These are phyloP conservation scores for Thuidium tamariscinum DNA, from an alignment of 225 moss, liverwort and hornwort species.

Conservation along the genomic window DNA sequence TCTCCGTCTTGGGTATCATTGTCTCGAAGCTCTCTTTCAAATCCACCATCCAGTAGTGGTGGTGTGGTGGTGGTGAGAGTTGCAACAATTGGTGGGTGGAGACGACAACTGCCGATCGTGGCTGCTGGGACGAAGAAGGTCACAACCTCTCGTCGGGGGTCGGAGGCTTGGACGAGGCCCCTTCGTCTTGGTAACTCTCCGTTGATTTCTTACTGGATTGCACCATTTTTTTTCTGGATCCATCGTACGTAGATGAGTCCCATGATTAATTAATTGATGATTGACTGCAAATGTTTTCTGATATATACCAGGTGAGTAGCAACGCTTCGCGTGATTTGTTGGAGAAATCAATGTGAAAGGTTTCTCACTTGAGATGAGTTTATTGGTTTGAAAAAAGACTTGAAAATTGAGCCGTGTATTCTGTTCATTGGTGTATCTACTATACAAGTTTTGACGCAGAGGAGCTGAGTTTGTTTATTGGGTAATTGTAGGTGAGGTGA, in stretches of 20 bases:
- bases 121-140: not conserved
- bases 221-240: not conserved
- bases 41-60: not conserved
- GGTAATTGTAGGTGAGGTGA: slow-evolving; percentile 1
- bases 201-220: not conserved
- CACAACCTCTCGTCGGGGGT: not conserved
- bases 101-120: not conserved
- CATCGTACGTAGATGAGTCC: not conserved
- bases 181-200: not conserved
- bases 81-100: not conserved
- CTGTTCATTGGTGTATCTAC: not conserved
- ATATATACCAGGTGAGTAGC: not conserved
- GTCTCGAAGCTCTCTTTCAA: not conserved
- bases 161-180: not conserved
- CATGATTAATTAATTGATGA: not conserved
- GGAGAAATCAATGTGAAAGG: not conserved
- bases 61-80: not conserved
- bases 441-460: not conserved
- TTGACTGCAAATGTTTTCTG: not conserved
- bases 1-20: not conserved
- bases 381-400: not conserved
- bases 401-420: not conserved
- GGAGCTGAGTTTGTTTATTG: not conserved
- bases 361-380: not conserved
- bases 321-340: too few species aligned